Conservation (phyloP, 495 filamentous ascomycete genomes). For the Cairneyella variabilis region DNA sequence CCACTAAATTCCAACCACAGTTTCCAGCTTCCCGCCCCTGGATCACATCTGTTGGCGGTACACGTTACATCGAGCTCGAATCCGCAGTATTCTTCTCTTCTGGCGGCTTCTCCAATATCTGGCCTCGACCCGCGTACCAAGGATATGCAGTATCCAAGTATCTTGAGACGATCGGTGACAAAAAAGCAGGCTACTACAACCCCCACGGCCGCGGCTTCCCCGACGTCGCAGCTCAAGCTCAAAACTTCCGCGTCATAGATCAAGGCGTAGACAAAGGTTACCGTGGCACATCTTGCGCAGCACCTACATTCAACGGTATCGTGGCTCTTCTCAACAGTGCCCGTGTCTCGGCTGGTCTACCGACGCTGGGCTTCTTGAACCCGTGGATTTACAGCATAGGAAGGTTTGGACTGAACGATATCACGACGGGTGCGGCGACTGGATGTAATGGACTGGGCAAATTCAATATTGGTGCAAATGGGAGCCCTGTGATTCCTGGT, state of each 20-base stretch:
- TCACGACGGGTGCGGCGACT: slow-evolving; percentile 46
- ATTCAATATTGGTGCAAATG: slow-evolving; percentile 7
- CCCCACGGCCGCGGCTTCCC: slow-evolving; percentile 63
- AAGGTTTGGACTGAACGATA: slow-evolving; percentile 49
- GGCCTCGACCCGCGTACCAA: slow-evolving; percentile 61
- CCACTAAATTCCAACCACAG: slow-evolving; percentile 56
- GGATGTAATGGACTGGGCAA: slow-evolving; percentile 40
- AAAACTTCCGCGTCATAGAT: slow-evolving; percentile 20
- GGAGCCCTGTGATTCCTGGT: slow-evolving; percentile 36
- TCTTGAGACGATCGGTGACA: slow-evolving; percentile 42
- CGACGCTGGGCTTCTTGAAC: slow-evolving; percentile 58
- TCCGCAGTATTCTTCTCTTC: slow-evolving; percentile 54
- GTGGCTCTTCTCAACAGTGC: slow-evolving; percentile 54
- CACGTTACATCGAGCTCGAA: slow-evolving; percentile 50
- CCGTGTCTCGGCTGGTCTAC: slow-evolving; percentile 40
- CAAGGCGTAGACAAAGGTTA: slow-evolving; percentile 9
- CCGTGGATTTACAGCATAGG: slow-evolving; percentile 54
- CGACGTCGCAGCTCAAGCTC: slow-evolving; percentile 62
- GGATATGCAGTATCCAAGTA: slow-evolving; percentile 51
- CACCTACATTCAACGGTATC: slow-evolving; percentile 49
- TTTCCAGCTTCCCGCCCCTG: slow-evolving; percentile 78
- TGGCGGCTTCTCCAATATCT: slow-evolving; percentile 70
- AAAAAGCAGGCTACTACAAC: slow-evolving; percentile 48
- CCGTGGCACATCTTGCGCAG: slow-evolving; percentile 38
- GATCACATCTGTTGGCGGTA: slow-evolving; percentile 75